A percentile compares a stretch with the other conserved stretches of the same genome.
phyloP scores from a whole-genome alignment of 2,329 filamentous ascomycete genomes.

The Fusarium haematococcum region DNA sequence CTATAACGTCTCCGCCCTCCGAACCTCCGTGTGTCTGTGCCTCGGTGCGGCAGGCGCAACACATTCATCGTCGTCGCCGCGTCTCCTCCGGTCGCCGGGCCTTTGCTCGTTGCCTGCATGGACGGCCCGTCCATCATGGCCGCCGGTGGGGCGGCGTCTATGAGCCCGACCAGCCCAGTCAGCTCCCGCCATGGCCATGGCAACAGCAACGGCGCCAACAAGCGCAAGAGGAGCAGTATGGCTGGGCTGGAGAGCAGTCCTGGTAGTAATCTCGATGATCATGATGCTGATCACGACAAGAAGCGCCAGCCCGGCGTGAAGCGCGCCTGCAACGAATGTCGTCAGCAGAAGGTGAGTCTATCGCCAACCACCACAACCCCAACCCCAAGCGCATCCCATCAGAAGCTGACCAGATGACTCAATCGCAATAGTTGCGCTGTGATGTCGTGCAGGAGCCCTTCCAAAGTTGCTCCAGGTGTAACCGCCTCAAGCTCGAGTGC shows the following conservation, averaged over 20 bases:
- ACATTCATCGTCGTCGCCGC: slow-evolving; percentile 7
- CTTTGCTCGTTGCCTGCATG: slow-evolving; percentile 53
- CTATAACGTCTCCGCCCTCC: slow-evolving; percentile 13
- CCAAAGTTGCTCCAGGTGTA: slow-evolving; percentile 80
- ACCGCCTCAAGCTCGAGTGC: slow-evolving; percentile 83
- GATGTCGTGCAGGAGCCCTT: slow-evolving; percentile 87
- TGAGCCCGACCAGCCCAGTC: slow-evolving; percentile 67
- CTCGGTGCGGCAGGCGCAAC: slow-evolving; percentile 27
- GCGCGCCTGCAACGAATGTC: slow-evolving; percentile 85
- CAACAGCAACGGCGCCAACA: slow-evolving; percentile 57
- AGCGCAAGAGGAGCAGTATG: slow-evolving; percentile 70
- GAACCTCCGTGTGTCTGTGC: slow-evolving; percentile 22
- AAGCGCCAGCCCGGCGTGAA: slow-evolving; percentile 78
- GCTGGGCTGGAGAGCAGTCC: slow-evolving; percentile 70
- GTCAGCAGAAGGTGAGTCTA: slow-evolving; percentile 82
- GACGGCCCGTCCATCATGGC: slow-evolving; percentile 61
- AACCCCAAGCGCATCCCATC: background rate
- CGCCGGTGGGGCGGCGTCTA: slow-evolving; percentile 60
- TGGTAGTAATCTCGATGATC: slow-evolving; percentile 62
- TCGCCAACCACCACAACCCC: background rate
- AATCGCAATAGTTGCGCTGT: slow-evolving; percentile 74
- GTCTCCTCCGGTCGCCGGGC: slow-evolving; percentile 33
- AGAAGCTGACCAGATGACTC: slow-evolving; percentile 18
- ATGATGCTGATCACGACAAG: slow-evolving; percentile 70
- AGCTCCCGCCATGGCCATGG: slow-evolving; percentile 61